Conservation (phyloP, 768 basidiomycete species). For the Hygrophorus russula region DNA sequence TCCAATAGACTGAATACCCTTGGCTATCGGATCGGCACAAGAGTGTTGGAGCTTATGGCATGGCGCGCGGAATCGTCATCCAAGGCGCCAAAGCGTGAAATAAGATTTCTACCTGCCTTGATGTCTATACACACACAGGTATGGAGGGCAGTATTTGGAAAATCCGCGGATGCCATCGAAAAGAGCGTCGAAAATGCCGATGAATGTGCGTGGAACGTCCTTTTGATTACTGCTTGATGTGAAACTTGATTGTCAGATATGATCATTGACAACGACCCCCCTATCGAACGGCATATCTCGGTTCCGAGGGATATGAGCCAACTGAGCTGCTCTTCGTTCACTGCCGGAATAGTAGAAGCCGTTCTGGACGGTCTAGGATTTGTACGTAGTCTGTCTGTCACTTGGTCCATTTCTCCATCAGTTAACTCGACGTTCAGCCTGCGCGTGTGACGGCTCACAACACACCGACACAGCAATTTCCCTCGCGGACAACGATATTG, state of each 20-base stretch:
- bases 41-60: slow-evolving; percentile 78
- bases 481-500: slow-evolving; percentile 87
- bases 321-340: slow-evolving; percentile 93
- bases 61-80: slow-evolving; percentile 71
- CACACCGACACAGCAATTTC: slow-evolving; percentile 72
- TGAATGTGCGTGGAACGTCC: slow-evolving; percentile 54
- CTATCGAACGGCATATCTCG: slow-evolving; percentile 83
- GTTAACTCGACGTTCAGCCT: slow-evolving; percentile 41
- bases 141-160: slow-evolving; percentile 90
- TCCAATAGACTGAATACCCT: slow-evolving; percentile 70
- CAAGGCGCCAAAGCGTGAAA: slow-evolving; percentile 89
- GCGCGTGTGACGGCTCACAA: slow-evolving; percentile 94
- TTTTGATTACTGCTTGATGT: background rate
- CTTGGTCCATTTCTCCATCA: background rate
- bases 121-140: slow-evolving; percentile 94
- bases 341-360: slow-evolving; percentile 95
- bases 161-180: slow-evolving; percentile 89
- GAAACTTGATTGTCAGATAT: slow-evolving; percentile 49
- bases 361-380: slow-evolving; percentile 91
- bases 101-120: slow-evolving; percentile 80
- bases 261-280: slow-evolving; percentile 96
- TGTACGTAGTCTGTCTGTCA: slow-evolving; percentile 37
- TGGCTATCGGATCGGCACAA: slow-evolving; percentile 84
- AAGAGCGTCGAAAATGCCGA: slow-evolving; percentile 94
- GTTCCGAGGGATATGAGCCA: slow-evolving; percentile 92